Base-by-base conservation (phyloP, 1,139 yeast genomes). In the Magnusiomyces suaveolens region DNA sequence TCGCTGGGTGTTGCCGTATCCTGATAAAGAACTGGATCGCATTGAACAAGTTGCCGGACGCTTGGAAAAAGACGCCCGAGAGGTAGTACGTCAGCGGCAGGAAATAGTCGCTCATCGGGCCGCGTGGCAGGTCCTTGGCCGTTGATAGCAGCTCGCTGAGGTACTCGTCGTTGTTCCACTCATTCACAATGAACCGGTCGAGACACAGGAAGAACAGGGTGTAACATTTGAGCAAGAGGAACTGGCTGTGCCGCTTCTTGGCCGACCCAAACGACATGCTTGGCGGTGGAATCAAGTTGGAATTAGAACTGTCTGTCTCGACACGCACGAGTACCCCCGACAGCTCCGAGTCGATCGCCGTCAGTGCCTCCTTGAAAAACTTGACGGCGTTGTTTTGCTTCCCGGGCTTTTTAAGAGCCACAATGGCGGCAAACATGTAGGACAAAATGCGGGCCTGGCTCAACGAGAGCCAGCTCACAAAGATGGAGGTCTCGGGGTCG, bases 11-110 rank as follows among this genome's bases (percentile, higher is more conserved):
- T 6, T 50, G 29, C 43, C 58, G 53, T 8, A 56, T 51, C 41
- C 52, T 56, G 33, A 56, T 26, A 26, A 51, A 56, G 38, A 56
- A 56, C 20, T 56, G 58, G 18, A 56, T 56, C 2, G 58, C 58
- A 38, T 56, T 56, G 46, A 53, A 54, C 25, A 52, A 47, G 43
- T 56, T 56, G 10, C 58, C 58, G 6, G 56, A 48, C 2, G 58
- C 58, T 46, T 56, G 58, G 46, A 56, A 56, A 48, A 44, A 56
- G 3, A 53, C 54, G 1, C 58, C 58, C 20, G 58, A 56, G 1
- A 56, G 52, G 47, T 56, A 56, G 46, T 51, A 53, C 14, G 58
- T 56, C 20, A 48, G 51, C 12, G 58, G 58, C 14, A 53, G 32
- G 49, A 56, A 56, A 24, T 46, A 26, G 29, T 51, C 56, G 26